These are phyloP conservation scores for Eutrema yunnanense DNA, from an alignment of 345 rosid species.

Conservation along the genomic window DNA sequence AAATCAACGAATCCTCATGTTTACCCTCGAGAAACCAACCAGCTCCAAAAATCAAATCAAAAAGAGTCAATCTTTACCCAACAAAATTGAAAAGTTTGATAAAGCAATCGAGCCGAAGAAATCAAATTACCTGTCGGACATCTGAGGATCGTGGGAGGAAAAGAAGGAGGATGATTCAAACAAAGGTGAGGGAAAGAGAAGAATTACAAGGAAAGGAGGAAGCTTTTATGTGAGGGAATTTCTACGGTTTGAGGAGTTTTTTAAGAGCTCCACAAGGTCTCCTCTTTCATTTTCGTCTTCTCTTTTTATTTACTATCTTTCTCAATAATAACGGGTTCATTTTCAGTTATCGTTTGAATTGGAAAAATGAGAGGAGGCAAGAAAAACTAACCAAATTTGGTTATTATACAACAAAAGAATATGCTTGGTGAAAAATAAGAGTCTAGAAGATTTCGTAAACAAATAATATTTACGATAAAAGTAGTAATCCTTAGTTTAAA, in stretches of 20 bases:
- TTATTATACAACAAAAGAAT: too few species aligned
- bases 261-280: conserved; percentile 3
- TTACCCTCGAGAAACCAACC: background rate
- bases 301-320: background rate
- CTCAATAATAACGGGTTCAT: too few species aligned
- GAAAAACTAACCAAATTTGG: background rate
- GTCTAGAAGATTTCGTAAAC: background rate
- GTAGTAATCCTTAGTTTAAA: background rate
- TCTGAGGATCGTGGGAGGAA: conserved; percentile 11
- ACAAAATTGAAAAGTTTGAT: background rate
- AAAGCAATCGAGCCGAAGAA: background rate
- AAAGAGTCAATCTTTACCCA: background rate
- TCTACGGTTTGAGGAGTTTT: conserved; percentile 7
- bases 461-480: background rate
- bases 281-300: background rate
- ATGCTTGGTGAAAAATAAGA: background rate
- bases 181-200: conserved; percentile 2
- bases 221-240: conserved; percentile 4
- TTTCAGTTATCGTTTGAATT: too few species aligned
- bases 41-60: background rate
- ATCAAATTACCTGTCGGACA: conserved; percentile 26
- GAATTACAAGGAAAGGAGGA: background rate
- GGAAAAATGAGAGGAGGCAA: too few species aligned
- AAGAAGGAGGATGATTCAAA: background rate
- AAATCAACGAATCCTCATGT: background rate